These are phyloP conservation scores for Leucocoprinus birnbaumii DNA, from an alignment of 768 basidiomycete species.

Conservation along the genomic window DNA sequence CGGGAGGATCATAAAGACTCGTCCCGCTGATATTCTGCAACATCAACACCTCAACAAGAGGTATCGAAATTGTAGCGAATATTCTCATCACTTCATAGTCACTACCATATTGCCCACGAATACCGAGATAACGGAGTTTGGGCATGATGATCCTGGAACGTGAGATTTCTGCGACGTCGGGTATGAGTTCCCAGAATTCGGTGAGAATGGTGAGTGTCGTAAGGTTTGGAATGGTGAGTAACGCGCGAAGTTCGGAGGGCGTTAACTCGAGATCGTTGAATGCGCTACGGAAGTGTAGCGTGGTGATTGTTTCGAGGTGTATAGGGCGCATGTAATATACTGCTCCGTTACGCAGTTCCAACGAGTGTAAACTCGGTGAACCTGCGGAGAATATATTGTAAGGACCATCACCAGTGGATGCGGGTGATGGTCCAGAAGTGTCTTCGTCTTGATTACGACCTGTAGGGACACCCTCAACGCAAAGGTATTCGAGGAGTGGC, in stretches of 20 bases:
- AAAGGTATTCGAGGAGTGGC: conserved; percentile 5
- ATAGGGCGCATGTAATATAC: conserved; percentile 12
- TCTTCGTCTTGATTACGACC: conserved; percentile 9
- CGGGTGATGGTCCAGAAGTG: conserved; percentile 9
- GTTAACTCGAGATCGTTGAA: conserved; percentile 12
- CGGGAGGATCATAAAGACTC: conserved; percentile 3
- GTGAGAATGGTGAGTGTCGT: conserved; percentile 11
- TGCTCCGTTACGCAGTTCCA: conserved; percentile 7
- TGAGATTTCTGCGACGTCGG: conserved; percentile 8
- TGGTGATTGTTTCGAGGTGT: conserved; percentile 8
- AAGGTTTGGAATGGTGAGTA: conserved; percentile 9
- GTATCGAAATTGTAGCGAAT: conserved; percentile 6
- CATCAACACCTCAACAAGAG: conserved; percentile 8
- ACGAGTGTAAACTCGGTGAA: neutral
- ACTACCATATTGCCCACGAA: conserved; percentile 9
- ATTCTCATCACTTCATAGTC: conserved; percentile 11
- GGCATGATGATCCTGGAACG: conserved; percentile 5
- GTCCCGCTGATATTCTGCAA: conserved; percentile 9
- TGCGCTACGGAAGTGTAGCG: conserved; percentile 5
- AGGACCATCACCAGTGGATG: conserved; percentile 2
- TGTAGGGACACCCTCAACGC: conserved; percentile 4
- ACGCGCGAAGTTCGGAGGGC: conserved; percentile 2
- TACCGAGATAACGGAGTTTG: conserved; percentile 8
- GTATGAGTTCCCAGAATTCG: conserved; percentile 13
- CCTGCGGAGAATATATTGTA: conserved; percentile 7